Conservation (phyloP, 352 stramenopile genomes). For the Phytophthora niederhauseri region DNA sequence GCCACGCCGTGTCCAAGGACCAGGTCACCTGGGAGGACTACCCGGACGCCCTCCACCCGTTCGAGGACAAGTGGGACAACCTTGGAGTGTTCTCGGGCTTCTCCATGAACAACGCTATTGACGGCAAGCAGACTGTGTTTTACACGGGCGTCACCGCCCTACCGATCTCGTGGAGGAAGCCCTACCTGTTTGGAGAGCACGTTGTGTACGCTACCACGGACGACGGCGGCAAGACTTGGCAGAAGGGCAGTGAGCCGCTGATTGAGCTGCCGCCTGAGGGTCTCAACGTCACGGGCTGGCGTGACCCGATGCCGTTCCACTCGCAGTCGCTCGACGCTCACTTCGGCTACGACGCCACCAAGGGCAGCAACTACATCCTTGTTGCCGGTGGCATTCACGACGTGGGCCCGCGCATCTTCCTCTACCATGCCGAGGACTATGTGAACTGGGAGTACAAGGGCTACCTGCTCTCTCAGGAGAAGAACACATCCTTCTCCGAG, state of each 20-base stretch:
- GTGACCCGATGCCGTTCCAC: constrained; percentile 60
- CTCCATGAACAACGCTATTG: constrained; percentile 46
- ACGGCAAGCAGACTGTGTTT: constrained; percentile 61
- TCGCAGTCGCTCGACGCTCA: constrained; percentile 48
- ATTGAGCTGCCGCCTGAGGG: constrained; percentile 46
- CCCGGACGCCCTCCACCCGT: constrained; percentile 52
- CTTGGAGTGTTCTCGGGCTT: constrained; percentile 74
- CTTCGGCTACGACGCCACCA: constrained; percentile 23
- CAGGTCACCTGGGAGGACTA: constrained; percentile 69
- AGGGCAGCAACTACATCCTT: constrained; percentile 58
- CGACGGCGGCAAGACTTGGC: constrained; percentile 59
- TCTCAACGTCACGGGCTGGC: constrained; percentile 59
- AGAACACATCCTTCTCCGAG: constrained; percentile 60
- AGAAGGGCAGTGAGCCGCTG: constrained; percentile 47
- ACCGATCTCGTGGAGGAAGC: constrained; percentile 47
- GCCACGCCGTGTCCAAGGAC: constrained; percentile 62
- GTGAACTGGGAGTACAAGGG: constrained; percentile 59
- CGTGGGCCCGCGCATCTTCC: constrained; percentile 54
- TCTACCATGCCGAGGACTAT: constrained; percentile 59
- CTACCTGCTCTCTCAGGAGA: constrained; percentile 52
- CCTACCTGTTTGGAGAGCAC: constrained; percentile 59
- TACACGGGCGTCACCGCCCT: constrained; percentile 55
- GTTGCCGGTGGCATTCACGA: constrained; percentile 54
- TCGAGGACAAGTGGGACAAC: constrained; percentile 57
- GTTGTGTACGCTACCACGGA: constrained; percentile 60